Percentiles rank a stretch among this genome's conserved stretches.
These are phyloP conservation scores for Lactarius akahatsu DNA, from an alignment of 768 basidiomycete genomes.

Conservation along the genomic window DNA sequence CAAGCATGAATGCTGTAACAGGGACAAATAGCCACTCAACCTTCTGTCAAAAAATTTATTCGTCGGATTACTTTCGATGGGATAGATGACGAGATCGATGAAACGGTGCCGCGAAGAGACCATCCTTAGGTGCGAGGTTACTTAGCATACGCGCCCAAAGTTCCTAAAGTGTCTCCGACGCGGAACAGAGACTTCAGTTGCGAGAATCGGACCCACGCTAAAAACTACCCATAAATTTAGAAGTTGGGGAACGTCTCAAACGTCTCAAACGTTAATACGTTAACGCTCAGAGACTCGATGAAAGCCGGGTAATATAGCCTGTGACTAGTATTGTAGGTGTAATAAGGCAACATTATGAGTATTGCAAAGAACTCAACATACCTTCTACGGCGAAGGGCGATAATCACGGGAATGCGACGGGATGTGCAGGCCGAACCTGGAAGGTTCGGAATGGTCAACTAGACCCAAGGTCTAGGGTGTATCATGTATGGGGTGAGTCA, in stretches of 20 bases:
- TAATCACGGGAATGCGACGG: not conserved
- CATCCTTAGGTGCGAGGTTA: not conserved
- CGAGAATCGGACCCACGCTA: not conserved
- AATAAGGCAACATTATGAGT: not conserved
- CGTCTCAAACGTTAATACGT: too few relatives aligned
- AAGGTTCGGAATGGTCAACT: not conserved
- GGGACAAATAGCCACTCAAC: not conserved
- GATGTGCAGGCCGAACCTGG: not conserved
- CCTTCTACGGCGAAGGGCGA: not conserved
- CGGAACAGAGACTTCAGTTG: not conserved
- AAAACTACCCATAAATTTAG: too few relatives aligned
- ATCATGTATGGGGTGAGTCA: not conserved
- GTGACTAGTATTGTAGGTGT: not conserved
- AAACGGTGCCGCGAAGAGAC: not conserved
- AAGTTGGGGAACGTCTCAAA: too few relatives aligned
- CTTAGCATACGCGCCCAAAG: not conserved
- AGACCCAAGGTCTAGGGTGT: not conserved
- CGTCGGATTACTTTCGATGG: not conserved
- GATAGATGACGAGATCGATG: not conserved
- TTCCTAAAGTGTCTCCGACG: not conserved
- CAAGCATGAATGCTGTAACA: not conserved
- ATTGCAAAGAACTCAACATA: not conserved
- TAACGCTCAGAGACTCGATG: too few relatives aligned
- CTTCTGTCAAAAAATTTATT: not conserved
- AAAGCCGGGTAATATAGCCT: too few relatives aligned